Base-by-base conservation (phyloP, 306 rosid species). In the Gillenia trifoliata region DNA sequence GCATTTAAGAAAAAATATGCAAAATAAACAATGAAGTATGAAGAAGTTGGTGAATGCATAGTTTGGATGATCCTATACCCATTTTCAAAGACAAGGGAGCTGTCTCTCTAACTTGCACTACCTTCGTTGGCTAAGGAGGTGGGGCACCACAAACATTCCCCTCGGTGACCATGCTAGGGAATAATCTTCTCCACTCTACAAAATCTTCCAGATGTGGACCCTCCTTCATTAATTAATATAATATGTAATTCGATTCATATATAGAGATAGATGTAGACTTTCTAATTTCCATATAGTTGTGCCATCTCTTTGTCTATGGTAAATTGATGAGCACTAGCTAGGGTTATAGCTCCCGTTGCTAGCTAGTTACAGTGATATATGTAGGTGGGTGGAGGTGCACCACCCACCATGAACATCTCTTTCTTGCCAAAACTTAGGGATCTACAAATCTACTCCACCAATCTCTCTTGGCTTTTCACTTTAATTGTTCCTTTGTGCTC, bases 141-240 rank as follows among this genome's bases (percentile, higher is more conserved):
- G 92, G 26, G 87, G 85, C 45, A 87, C 90, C 89, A 83, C 87
- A 83, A 84, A 91, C 93, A 91, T 89, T 91, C 92, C 83, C 85
- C 84, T 87, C 49, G 89, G 72, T 50, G 60, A 75, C 76, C 83
- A 85, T 82, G 93, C 83, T 16, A 13, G 71, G 68, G 66, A 79
- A 85, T 84, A 64, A 74, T 84, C 82, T 81, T 80, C 82, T 69
- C 82, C 82, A 78, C 76, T 71, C 79, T 76, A 62, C 80, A 75
- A 70, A 38, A 54, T 69, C 73, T 71, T 81, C 71, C 76, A 19
- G 50, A 50, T 25, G 76, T 66, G 62, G 63, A 77, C 67, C 75
- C 72, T 23, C 15, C 56, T n/a, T n/a, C 16, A 0, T 57, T 25
- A 10, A 57, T 29, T 28, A 61, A 61, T 30, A 12, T 13, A 26